Percentiles rank a stretch among this genome's conserved stretches.
Evolutionary conservation across 208 protist species (phyloP).

Genomic region (Zelonia costaricensis): DNA sequence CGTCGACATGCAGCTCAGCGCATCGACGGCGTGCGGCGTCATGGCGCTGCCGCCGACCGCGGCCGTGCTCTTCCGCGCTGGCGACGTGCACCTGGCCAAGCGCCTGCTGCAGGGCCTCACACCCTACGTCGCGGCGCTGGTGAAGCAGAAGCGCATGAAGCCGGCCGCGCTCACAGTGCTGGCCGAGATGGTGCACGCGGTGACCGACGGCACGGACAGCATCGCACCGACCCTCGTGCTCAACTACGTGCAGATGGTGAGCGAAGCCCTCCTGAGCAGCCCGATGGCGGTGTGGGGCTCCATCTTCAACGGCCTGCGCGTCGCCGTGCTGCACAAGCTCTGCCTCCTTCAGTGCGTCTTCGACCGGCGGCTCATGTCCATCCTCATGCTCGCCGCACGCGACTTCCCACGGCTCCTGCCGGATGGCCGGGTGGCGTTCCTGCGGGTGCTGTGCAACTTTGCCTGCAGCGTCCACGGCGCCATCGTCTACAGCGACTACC

Average conservation of each 20-base stretch:
- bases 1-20: conserved; percentile 37
- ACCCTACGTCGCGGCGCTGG: conserved; percentile 51
- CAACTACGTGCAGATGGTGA: conserved; percentile 55
- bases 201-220: conserved; percentile 39
- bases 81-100: conserved; percentile 19
- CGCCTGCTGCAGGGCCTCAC: conserved; percentile 28
- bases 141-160: conserved; percentile 29
- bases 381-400: conserved; percentile 41
- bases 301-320: conserved; percentile 68
- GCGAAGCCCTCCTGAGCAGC: conserved; percentile 39
- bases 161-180: conserved; percentile 24
- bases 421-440: conserved; percentile 58
- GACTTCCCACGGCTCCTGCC: conserved; percentile 64
- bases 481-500: conserved; percentile 41
- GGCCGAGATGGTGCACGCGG: conserved; percentile 17
- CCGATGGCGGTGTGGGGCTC: conserved; percentile 62
- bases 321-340: conserved; percentile 67
- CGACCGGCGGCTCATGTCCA: conserved; percentile 41
- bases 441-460: conserved; percentile 81
- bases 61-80: conserved; percentile 62
- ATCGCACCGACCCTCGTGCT: conserved; percentile 29
- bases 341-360: conserved; percentile 49
- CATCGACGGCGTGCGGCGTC: conserved; percentile 40
- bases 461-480: conserved; percentile 51
- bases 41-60: conserved; percentile 41